Base-by-base conservation (phyloP, 805 yeast species). In the Myxozyma lipomycoides region DNA sequence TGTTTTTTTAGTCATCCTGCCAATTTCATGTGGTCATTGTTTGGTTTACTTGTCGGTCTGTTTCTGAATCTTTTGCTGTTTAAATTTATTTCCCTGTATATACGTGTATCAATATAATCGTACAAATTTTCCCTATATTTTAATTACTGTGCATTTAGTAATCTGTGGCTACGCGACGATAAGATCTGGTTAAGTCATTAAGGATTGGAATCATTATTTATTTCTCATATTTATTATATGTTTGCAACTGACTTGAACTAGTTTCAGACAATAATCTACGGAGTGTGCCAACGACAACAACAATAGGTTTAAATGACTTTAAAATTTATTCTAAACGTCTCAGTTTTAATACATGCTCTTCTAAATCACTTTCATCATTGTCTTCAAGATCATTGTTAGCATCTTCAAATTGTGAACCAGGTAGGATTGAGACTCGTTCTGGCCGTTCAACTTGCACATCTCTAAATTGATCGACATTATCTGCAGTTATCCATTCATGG, bases 401-500 rank as follows among this genome's bases (percentile, higher is more conserved):
- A 12, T 28, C 12, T 7, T 28, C 12, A 12, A 28, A 28, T 12
- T 12, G 32, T 28, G 32, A 28, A 12, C 12, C 32, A 28, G 12
- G 32, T 9, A 9, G 12, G 12, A 9, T 28, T 7, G 12, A 7
- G 12, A 28, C 32, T 28, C 32, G 7, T 28, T 28, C 32, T 7
- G 7, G 12, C 7, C 32, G 32, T 12, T 28, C 32, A 12, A 28
- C 32, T 28, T 28, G 32, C 7, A 12, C 17, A 35, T 50, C 55
- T 19, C n/a, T 23, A 39, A 53, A 53, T 38, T 42, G 41, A 32
- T 53, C 55, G n/a, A 53, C 58, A 22, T 53, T 53, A n/a, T 49
- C 58, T 4, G 55, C 58, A 5, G 55, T 53, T 7, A 53, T 53
- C 58, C 58, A 53, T 18, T 49, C 40, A 25, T 53, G 51, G 2